Conservation (phyloP, 257 asterid genomes). For the Echites panduratus region DNA sequence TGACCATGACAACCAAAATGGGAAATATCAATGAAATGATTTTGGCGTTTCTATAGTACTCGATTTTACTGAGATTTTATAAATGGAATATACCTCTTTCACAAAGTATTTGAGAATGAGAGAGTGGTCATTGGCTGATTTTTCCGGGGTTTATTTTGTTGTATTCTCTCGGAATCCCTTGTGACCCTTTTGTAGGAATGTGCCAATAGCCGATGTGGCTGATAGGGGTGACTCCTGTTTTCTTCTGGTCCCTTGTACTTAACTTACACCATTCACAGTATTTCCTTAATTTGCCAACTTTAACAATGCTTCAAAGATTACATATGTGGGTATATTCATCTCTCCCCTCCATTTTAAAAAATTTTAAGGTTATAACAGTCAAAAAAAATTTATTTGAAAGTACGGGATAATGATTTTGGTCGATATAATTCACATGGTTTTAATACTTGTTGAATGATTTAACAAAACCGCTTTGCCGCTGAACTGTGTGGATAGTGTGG, state of each 20-base stretch:
- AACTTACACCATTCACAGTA: too few relatives aligned
- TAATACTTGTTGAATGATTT: not conserved
- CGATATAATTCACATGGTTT: not conserved
- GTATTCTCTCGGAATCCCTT: slow-evolving; percentile 14
- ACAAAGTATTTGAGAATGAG: slow-evolving; percentile 1
- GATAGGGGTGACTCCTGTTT: slow-evolving; percentile 3
- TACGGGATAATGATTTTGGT: too few relatives aligned
- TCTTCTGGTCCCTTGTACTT: not conserved
- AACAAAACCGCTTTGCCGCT: not conserved
- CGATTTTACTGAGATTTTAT: not conserved
- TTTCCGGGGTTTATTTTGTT: not conserved
- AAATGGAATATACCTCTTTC: slow-evolving; percentile 2
- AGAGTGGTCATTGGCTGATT: slow-evolving; percentile 8
- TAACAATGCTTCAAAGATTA: too few relatives aligned
- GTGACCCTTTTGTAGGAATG: slow-evolving; percentile 32
- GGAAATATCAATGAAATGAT: not conserved
- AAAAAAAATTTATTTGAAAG: not conserved
- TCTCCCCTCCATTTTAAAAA: not conserved
- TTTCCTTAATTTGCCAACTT: too few relatives aligned
- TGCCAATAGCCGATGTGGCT: slow-evolving; percentile 23
- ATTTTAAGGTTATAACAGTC: not conserved
- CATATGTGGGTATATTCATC: not conserved
- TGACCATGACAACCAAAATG: not conserved
- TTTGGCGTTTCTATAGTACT: not conserved
- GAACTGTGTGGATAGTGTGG: not conserved